phyloP scores from a whole-genome alignment of 495 filamentous ascomycete species.

The Diplogelasinospora grovesii region DNA sequence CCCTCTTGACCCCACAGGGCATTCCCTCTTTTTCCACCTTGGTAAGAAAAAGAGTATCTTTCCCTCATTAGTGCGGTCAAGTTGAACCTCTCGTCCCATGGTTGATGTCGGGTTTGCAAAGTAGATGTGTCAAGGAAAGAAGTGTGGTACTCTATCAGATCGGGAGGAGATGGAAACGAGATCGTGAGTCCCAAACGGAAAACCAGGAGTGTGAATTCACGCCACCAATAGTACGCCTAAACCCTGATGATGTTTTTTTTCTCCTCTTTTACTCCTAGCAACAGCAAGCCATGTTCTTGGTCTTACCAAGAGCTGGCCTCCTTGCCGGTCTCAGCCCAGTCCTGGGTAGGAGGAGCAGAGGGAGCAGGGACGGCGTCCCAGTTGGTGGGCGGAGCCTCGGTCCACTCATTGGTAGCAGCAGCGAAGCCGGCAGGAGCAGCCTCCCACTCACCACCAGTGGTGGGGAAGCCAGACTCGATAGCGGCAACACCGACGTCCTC shows the following conservation, averaged over 20 bases:
- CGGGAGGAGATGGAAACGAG: constrained; percentile 15
- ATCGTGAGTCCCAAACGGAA: constrained; percentile 17
- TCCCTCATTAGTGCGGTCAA: constrained; percentile 90
- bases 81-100: constrained; percentile 35
- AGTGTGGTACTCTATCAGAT: constrained; percentile 13
- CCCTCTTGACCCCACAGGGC: constrained; percentile 71
- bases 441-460: constrained; percentile 62
- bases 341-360: constrained; percentile 51
- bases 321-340: constrained; percentile 56
- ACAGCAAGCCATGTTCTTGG: too few relatives aligned
- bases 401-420: constrained; percentile 46
- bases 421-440: constrained; percentile 56
- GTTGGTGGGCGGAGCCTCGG: constrained; percentile 52
- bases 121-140: constrained; percentile 10
- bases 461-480: constrained; percentile 66
- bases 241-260: constrained; percentile 19
- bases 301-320: constrained; percentile 59
- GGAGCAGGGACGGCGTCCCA: constrained; percentile 60
- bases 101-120: constrained; percentile 9
- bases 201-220: constrained; percentile 16
- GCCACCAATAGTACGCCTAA: constrained; percentile 25
- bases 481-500: constrained; percentile 79
- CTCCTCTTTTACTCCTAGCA: constrained; percentile 1
- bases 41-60: constrained; percentile 69
- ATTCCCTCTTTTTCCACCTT: constrained; percentile 65